A percentile compares a stretch with the other conserved stretches of the same genome.
Conservation (phyloP, 2,329 filamentous ascomycete genomes). For the Colletotrichum sp. region DNA sequence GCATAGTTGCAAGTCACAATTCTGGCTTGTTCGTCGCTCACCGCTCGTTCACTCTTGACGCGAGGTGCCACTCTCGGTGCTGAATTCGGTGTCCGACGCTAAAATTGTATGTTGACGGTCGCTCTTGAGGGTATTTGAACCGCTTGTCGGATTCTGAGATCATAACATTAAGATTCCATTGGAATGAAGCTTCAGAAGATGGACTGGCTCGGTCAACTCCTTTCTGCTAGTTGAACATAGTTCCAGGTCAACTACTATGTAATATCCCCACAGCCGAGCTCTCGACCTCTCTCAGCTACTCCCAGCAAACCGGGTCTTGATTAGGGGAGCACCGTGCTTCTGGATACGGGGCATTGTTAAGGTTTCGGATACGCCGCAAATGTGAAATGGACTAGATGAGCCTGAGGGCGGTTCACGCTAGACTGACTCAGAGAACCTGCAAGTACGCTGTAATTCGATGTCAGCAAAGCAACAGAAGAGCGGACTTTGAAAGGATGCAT, state of each 20-base stretch:
- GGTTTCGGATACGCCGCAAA: neutral
- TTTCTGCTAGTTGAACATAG: neutral
- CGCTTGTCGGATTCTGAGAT: neutral
- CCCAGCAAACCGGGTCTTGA: neutral
- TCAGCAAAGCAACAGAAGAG: neutral
- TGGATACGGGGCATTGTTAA: neutral
- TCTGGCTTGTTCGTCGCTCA: neutral
- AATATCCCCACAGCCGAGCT: neutral
- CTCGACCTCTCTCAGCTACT: neutral
- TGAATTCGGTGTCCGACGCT: neutral
- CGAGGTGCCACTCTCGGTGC: neutral
- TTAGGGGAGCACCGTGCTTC: neutral
- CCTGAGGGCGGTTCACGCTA: neutral
- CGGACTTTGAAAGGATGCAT: neutral
- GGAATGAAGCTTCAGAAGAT: rapidly evolving
- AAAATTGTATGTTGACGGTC: rapidly evolving
- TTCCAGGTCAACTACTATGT: neutral
- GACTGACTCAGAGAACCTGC: neutral
- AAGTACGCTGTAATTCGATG: rapidly evolving
- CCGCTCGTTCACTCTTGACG: neutral
- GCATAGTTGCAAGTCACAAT: rapidly evolving
- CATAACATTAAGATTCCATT: neutral
- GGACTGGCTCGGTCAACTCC: neutral
- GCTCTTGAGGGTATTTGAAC: neutral
- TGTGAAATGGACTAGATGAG: neutral